Evolutionary conservation across 805 yeast species (phyloP), one percentile per base, ranked within the genome.

Genomic region (Kodamaea leandrae): DNA sequence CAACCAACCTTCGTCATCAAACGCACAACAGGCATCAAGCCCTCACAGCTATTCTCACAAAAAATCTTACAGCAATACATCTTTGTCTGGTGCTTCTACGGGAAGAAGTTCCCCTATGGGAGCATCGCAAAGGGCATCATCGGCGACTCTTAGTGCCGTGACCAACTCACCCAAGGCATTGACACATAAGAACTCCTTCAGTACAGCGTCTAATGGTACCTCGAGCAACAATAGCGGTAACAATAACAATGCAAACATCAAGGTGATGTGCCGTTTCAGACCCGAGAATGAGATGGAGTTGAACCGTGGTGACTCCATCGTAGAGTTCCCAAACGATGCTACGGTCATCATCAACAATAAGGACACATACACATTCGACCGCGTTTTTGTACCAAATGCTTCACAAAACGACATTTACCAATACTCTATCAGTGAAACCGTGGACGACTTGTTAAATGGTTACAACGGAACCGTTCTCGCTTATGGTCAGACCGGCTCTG

Each of bases 401-500:
- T 47, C 74, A 1, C 96, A 87, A 55, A 53, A 54, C 2, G 79
- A 78, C 4, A 66, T 86, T 4, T 84, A 82, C 52, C 69, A 77
- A 9, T 76, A 71, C 52, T 74, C 86, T 0, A 74, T 84, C 4
- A 55, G 64, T 28, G 78, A 78, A 29, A 80, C 86, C 0, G 82
- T 87, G 3, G 80, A 78, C 30, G 91, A 84, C 46, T 68, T 86
- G 21, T 72, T 83, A 43, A 68, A 72, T 23, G 97, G 97, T 0
- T 82, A 80, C 54, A 85, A 86, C 55, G 86, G 89, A 15, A 78
- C 91, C 0, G 78, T 86, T 0, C 61, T 86, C 26, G 86, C 90
- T 0, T 86, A 84, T 59, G 95, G 95, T 7, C 91, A 83, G 52
- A 79, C 86, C 0, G 86, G 88, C 0, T 72, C 88, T 1, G 93